Evolutionary conservation across 805 yeast species (phyloP), one percentile per base, ranked within the genome.

Genomic region (Dipodascus albidus): DNA sequence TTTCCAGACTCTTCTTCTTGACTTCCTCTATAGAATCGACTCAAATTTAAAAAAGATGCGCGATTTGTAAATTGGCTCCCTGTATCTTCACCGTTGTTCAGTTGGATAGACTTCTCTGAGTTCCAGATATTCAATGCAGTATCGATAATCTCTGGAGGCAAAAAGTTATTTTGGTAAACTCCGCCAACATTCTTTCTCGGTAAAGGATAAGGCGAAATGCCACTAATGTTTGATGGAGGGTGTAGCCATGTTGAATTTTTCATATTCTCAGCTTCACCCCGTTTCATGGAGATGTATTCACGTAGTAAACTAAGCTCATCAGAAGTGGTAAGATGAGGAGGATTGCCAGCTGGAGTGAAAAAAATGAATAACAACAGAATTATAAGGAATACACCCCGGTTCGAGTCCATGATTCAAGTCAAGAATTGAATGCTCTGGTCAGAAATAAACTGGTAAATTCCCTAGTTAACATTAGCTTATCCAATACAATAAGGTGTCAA

Each of bases 221-320:
- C 96, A 0, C 93, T 84, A 15, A 87, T 65, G 60, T 85, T 83
- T 1, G 85, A 85, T 63, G 81, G 82, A 3, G 86, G 87, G 2
- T 67, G 55, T 19, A 63, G 53, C 64, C 75, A 82, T 0, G 76
- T 72, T 47, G 77, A 64, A 41, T 72, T 68, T 14, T 57, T 59
- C 33, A 83, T 65, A 1, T 65, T 62, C 1, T 64, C 57, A 22
- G 68, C 52, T n/a, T 59, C 65, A 62, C 50, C 64, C 74, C 58
- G 59, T 59, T 56, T 59, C 58, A 49, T 62, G 64, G 56, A 55
- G 60, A 74, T 31, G 54, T 72, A 74, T 2, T 67, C 60, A 49
- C 69, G 71, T 50, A 76, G 60, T 55, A 72, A 75, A 50, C 59
- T 63, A 50, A 66, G 68, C 52, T 74, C 76, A 2, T 57, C 63